Conservation (phyloP, 1,284 basidiomycete genomes). For the Peniophora sp. region DNA sequence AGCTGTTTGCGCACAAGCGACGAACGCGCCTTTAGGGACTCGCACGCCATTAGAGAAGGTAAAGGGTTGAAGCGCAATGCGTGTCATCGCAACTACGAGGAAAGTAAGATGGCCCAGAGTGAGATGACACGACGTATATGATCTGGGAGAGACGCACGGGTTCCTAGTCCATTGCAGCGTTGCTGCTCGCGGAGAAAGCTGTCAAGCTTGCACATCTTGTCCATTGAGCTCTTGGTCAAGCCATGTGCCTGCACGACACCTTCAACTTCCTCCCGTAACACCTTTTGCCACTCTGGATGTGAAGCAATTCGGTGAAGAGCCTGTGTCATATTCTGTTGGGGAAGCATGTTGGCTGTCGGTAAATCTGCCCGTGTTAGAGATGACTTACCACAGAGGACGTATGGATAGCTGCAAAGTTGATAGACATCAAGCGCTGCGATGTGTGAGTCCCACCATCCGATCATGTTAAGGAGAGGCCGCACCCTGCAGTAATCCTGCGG, state of each 20-base stretch:
- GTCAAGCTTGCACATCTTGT: constrained; percentile 10
- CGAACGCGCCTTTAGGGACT: constrained; percentile 27
- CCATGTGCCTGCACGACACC: constrained; percentile 19
- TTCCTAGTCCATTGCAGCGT: not conserved
- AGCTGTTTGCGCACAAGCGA: constrained; percentile 23
- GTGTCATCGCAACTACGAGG: constrained; percentile 26
- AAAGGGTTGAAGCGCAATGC: constrained; percentile 28
- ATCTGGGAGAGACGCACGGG: not conserved
- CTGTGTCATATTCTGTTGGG: constrained; percentile 23
- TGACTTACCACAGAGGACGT: constrained; percentile 30
- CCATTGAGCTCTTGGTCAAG: constrained; percentile 30
- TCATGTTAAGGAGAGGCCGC: too few relatives aligned
- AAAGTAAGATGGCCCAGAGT: too few relatives aligned
- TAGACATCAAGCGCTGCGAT: constrained; percentile 29
- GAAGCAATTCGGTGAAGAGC: constrained; percentile 29
- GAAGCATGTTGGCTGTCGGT: too few relatives aligned
- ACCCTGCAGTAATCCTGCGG: constrained; percentile 14
- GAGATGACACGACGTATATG: constrained; percentile 15
- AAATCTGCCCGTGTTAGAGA: too few relatives aligned
- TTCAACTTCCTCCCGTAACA: constrained; percentile 30
- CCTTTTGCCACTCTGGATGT: constrained; percentile 25
- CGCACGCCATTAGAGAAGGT: constrained; percentile 35
- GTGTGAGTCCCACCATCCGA: constrained; percentile 1
- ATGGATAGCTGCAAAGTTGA: constrained; percentile 37
- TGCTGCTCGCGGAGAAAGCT: constrained; percentile 8